Evolutionary conservation across 139 green algal species (phyloP).

Genomic region (Chloropicon primus): DNA sequence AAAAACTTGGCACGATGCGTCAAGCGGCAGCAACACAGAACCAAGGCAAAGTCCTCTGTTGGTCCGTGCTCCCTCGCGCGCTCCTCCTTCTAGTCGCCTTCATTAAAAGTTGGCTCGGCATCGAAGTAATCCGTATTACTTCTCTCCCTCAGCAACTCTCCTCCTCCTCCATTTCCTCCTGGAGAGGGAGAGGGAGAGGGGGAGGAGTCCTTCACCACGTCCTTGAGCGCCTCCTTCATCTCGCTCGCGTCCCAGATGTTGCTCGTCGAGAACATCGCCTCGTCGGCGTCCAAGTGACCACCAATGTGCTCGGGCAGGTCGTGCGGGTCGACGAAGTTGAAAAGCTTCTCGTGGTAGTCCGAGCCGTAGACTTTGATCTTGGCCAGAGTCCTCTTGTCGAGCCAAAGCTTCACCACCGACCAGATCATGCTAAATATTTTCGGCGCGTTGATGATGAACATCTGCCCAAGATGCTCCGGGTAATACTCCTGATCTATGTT

Average conservation of each 20-base stretch:
- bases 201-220: neutral
- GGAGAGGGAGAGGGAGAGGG: too few species aligned
- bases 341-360: neutral
- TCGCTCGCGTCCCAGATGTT: neutral
- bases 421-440: conserved; percentile 57
- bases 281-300: neutral
- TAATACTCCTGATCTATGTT: conserved; percentile 48
- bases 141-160: too few species aligned
- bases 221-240: neutral
- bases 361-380: conserved; percentile 60
- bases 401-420: conserved; percentile 48
- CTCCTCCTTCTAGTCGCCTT: neutral
- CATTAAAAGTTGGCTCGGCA: neutral
- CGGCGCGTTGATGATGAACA: conserved; percentile 76
- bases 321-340: neutral
- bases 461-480: conserved; percentile 62
- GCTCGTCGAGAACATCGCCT: neutral
- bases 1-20: too few species aligned
- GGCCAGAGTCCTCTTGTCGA: conserved; percentile 55
- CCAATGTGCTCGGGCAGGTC: conserved; percentile 1
- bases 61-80: neutral
- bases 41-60: too few species aligned
- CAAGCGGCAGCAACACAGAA: too few species aligned
- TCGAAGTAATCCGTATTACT: neutral
- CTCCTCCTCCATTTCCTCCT: too few species aligned